Evolutionary conservation across 2,329 filamentous ascomycete genomes (phyloP).

Genomic region (Paraconiothyrium sp.): DNA sequence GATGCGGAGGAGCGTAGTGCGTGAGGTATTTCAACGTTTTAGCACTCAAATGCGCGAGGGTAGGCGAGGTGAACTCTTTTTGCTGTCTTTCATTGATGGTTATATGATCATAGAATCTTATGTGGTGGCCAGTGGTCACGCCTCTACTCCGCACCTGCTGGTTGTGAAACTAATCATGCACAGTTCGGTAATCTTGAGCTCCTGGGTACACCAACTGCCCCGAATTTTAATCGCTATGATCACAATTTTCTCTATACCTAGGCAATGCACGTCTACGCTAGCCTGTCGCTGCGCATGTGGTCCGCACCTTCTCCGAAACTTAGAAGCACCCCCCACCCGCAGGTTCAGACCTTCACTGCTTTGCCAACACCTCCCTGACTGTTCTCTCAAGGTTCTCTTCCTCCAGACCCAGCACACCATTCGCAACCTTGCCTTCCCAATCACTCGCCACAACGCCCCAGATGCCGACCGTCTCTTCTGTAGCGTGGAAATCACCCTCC

Average conservation of each 20-base stretch:
- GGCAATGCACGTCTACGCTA: neutral
- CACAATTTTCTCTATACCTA: neutral
- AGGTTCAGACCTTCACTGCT: constrained; percentile 6
- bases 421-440: constrained; percentile 44
- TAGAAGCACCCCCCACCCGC: neutral
- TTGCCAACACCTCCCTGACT: constrained; percentile 31
- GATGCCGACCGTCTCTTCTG: constrained; percentile 45
- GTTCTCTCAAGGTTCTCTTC: constrained; percentile 44
- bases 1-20: neutral
- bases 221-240: neutral
- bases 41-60: no score
- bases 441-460: constrained; percentile 48
- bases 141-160: neutral
- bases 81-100: neutral
- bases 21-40: neutral
- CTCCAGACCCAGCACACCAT: constrained; percentile 41
- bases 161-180: constrained; percentile 9
- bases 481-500: constrained; percentile 41
- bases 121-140: neutral
- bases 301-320: neutral
- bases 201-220: neutral
- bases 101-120: neutral
- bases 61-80: neutral
- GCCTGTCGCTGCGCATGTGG: no score
- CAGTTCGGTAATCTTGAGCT: constrained; percentile 20